phyloP scores from a whole-genome alignment of 2,329 filamentous ascomycete genomes.

The Fusarium keratoplasticum region DNA sequence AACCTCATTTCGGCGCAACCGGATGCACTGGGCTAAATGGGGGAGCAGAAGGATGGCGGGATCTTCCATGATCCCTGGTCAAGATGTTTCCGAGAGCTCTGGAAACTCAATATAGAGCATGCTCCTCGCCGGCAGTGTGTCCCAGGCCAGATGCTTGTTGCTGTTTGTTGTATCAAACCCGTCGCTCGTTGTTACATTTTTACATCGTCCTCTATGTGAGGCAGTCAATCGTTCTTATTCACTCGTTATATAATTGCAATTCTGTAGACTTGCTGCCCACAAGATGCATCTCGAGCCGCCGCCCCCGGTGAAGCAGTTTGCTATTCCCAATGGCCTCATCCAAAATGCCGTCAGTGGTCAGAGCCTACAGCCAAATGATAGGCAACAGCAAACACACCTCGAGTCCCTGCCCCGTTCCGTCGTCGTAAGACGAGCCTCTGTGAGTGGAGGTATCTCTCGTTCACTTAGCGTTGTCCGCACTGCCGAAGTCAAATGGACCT shows the following conservation, averaged over 20 bases:
- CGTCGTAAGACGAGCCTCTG: background rate
- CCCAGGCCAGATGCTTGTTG: background rate
- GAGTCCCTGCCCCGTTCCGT: constrained; percentile 5
- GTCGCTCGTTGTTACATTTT: background rate
- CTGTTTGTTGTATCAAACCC: background rate
- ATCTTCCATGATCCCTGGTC: background rate
- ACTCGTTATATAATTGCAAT: background rate
- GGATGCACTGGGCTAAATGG: background rate
- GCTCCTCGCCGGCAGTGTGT: background rate
- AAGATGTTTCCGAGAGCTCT: background rate
- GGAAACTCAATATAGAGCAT: background rate
- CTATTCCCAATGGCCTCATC: constrained; percentile 9
- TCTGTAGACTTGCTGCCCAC: background rate
- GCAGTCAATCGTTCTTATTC: background rate
- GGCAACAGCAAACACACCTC: constrained; percentile 2
- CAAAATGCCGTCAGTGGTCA: constrained; percentile 3
- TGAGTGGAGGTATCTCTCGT: background rate
- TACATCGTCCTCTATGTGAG: background rate
- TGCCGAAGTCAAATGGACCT: constrained; percentile 11
- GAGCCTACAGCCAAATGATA: background rate
- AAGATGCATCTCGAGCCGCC: background rate
- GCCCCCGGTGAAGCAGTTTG: background rate
- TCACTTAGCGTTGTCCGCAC: constrained; percentile 17
- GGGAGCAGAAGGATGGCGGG: background rate
- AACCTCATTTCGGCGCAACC: background rate